A percentile compares a stretch with the other conserved stretches of the same genome.
phyloP scores from a whole-genome alignment of 768 basidiomycete species.

The Phylloporus sp. region DNA sequence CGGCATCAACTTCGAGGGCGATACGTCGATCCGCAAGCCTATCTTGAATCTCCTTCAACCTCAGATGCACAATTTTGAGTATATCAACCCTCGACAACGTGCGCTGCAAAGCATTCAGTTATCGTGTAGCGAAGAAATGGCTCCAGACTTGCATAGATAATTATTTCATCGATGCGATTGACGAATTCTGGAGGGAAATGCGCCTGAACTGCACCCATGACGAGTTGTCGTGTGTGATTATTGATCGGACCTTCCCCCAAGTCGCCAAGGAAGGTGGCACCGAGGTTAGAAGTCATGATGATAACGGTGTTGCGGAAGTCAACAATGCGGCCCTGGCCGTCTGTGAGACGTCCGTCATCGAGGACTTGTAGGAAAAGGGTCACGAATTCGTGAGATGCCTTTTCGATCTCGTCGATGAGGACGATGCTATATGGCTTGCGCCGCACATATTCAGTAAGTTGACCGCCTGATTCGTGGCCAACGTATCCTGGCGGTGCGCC shows the following conservation, averaged over 20 bases:
- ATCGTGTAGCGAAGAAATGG: not conserved
- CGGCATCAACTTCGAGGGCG: conserved; percentile 68
- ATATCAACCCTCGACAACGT: conserved; percentile 74
- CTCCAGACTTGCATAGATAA: conserved; percentile 53
- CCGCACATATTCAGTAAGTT: conserved; percentile 90
- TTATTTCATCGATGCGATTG: conserved; percentile 84
- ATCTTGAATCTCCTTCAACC: conserved; percentile 80
- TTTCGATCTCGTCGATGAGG: conserved; percentile 87
- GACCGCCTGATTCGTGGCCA: conserved; percentile 86
- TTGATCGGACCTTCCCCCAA: conserved; percentile 69
- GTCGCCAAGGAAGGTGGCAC: conserved; percentile 72
- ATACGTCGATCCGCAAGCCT: conserved; percentile 81
- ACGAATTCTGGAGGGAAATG: conserved; percentile 94
- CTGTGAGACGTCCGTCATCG: conserved; percentile 89
- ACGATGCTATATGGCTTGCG: conserved; percentile 88
- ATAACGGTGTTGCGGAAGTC: conserved; percentile 91
- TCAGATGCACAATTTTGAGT: conserved; percentile 82
- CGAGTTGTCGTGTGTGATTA: conserved; percentile 54
- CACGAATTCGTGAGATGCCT: conserved; percentile 75
- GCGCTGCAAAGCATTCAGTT: conserved; percentile 49
- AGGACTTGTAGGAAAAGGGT: conserved; percentile 79
- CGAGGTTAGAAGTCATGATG: conserved; percentile 93
- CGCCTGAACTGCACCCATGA: conserved; percentile 73
- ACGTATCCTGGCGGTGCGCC: conserved; percentile 83
- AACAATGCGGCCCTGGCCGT: conserved; percentile 86